Evolutionary conservation across 192 early-diverging fungal genomes (phyloP).

Genomic region (Mortierella claussenii): DNA sequence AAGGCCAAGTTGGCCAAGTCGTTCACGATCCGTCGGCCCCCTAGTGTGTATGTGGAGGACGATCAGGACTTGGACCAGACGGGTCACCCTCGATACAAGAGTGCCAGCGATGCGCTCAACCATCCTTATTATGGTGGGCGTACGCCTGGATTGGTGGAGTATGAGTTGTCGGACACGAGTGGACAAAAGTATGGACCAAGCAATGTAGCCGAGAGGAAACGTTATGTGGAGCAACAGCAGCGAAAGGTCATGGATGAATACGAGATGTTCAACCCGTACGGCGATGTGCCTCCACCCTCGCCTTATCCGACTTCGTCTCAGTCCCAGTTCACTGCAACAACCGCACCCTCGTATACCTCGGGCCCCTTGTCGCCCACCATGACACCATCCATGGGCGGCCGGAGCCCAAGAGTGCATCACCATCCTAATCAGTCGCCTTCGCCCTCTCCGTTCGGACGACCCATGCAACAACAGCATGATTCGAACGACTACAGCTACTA

Average conservation of each 20-base stretch:
- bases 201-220: constrained; percentile 44
- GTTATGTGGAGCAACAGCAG: constrained; percentile 51
- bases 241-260: constrained; percentile 54
- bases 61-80: constrained; percentile 47
- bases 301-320: constrained; percentile 46
- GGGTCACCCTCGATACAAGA: constrained; percentile 47
- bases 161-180: constrained; percentile 46
- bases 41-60: constrained; percentile 41
- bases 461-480: constrained; percentile 23
- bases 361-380: constrained; percentile 13
- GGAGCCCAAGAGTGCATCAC: constrained; percentile 33
- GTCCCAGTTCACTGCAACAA: not conserved
- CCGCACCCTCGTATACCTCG: constrained; percentile 41
- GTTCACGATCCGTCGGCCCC: constrained; percentile 45
- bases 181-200: constrained; percentile 34
- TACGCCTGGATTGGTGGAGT: constrained; percentile 35
- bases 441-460: constrained; percentile 16
- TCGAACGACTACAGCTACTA: constrained; percentile 36
- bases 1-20: constrained; percentile 42
- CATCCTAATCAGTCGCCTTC: constrained; percentile 13
- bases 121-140: constrained; percentile 50
- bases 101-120: constrained; percentile 30
- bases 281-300: constrained; percentile 22
- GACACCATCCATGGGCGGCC: constrained; percentile 49
- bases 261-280: constrained; percentile 51